Percentiles rank a stretch among this genome's conserved stretches.
Conservation (phyloP, 441 rosid species). For the Viola pubescens region DNA sequence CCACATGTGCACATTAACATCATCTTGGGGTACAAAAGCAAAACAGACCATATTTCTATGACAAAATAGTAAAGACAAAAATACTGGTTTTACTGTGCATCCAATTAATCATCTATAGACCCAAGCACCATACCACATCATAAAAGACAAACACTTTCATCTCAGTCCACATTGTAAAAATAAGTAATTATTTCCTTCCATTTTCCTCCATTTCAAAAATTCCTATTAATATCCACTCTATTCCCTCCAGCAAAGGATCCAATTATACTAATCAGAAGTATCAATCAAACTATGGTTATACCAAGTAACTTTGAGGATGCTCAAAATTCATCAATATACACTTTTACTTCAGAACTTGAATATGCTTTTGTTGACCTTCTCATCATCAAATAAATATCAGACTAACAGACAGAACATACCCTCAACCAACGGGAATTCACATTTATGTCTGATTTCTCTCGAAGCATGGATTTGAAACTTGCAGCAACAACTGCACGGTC, state of each 20-base stretch:
- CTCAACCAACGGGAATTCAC: constrained; percentile 80
- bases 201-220: background rate
- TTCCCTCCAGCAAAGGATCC: background rate
- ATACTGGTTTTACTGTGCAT: no score
- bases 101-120: no score
- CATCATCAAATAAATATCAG: background rate
- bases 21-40: background rate
- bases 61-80: background rate
- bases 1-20: background rate
- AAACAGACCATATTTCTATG: background rate
- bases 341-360: no score
- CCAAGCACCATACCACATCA: no score
- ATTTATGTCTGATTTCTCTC: constrained; percentile 59
- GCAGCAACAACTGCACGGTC: constrained; percentile 58
- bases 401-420: constrained; percentile 34
- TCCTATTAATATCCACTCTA: background rate
- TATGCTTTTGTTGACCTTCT: background rate
- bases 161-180: background rate
- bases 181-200: background rate
- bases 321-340: no score
- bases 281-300: background rate
- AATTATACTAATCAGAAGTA: background rate
- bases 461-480: constrained; percentile 82
- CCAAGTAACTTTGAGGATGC: background rate
- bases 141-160: background rate